Base-by-base conservation (phyloP, 1,284 basidiomycete species). In the Trametes pubescens region DNA sequence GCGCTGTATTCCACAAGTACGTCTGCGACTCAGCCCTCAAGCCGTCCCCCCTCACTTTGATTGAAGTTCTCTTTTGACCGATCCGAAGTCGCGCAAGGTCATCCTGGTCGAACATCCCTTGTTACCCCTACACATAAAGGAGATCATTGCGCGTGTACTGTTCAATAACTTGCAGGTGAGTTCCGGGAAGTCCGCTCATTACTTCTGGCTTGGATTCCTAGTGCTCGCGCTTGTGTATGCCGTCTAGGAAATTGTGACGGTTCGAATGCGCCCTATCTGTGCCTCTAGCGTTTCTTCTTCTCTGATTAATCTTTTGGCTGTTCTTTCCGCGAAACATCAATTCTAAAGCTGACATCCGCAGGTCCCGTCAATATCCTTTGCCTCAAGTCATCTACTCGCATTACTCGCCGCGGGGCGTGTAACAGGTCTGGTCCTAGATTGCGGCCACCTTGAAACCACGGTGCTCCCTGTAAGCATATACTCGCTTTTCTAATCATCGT, bases 321-420 rank as follows among this genome's bases (percentile, higher is more conserved):
- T 18, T 29, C 4, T 49, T 43, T 43, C 40, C 14, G 8, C 40
- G 40, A 43, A 13, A 7, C 7, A 35, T 5, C 5, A 21, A 44
- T 18, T 13, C 22, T 1, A 34, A 2, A 10, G 21, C 49, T 73
- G 49, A 65, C 18, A 59, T 46, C 21, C 16, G 52, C 62, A 96
- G 93, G 91, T 95, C 26, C 96, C 96, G 2, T 95, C 93, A 1
- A 85, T 99, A 65, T 96, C 95, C 0, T 99, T 99, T 77, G 92
- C 92, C 0, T 91, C 93, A 9, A 91, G 94, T 62, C 93, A 94
- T 70, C 78, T 99, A 1, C 84, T 98, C 11, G 86, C 94, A 0
- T 80, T 99, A 16, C 82, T 98, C 61, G 90, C 95, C 1, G 87
- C 90, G 1, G 97, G 98, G 4, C 83, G 93, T 62, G 92, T 95